Base-by-base conservation (phyloP, 1,139 yeast genomes). In the Hansenula anomala region DNA sequence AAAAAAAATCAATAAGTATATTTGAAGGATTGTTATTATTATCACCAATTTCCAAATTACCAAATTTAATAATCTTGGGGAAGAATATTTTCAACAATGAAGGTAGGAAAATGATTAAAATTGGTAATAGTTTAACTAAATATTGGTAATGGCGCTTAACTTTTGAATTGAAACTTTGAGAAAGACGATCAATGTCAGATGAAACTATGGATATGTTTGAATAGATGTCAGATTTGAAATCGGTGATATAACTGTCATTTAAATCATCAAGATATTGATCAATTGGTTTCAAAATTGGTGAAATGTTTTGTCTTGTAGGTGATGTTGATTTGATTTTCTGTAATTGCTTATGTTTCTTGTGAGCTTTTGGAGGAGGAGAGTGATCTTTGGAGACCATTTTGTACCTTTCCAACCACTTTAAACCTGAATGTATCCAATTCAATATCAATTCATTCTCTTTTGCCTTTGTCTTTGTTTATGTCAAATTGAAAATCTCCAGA, bases 31-130 rank as follows among this genome's bases (percentile, higher is more conserved):
- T 42, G 17, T 38, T 40, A 14, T 32, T 19, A 4, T 36, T 31
- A 22, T 42, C 44, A 9, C 51, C 49, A 15, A 46, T 34, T 23
- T 46, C 39, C 13, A 48, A 27, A 14, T 20, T 13, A 7, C 50
- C 45, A 15, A 48, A 31, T 14, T 20, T 36, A 18, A 48, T 44
- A 2, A 35, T 38, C 30, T 45, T 31, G 12, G 49, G 47, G 29
- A 38, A 42, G 33, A 48, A 43, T 26, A 48, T 30, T 29, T 40
- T 43, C 17, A 45, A 17, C 14, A 43, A 10, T 4, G 30, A 33
- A n/a, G 36, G 36, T 12, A 33, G 11, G 11, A 33, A 16, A 4
- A 33, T 33, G 14, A 33, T 33, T 3, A 33, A 20, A 7, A 33
- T 33, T 15, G 36, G 36, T 27, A 33, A 27, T 9, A 33, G 13